phyloP scores from a whole-genome alignment of 2,329 filamentous ascomycete species.

The Penicillium sp. region DNA sequence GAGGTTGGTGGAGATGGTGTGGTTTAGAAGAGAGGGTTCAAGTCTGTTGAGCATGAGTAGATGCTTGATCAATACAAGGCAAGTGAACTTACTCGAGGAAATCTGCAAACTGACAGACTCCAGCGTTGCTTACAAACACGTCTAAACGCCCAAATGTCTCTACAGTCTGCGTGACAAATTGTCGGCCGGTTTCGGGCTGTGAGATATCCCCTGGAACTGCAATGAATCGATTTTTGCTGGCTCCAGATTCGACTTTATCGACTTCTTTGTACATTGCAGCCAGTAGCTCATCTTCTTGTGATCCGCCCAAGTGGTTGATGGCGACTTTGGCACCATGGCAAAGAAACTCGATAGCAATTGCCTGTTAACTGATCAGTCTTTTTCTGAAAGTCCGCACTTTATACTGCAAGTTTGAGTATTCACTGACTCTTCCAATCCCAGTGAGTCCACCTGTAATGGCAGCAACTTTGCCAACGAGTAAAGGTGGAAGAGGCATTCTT shows the following conservation, averaged over 20 bases:
- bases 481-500: conserved; percentile 35
- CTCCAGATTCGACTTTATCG: conserved; percentile 21
- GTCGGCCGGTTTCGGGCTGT: conserved; percentile 62
- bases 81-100: conserved; percentile 60
- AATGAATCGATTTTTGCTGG: conserved; percentile 46
- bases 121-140: conserved; percentile 82
- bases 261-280: conserved; percentile 29
- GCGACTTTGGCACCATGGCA: conserved; percentile 71
- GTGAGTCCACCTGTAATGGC: conserved; percentile 83
- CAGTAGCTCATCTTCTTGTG: conserved; percentile 28
- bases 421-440: conserved; percentile 63
- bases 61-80: neutral
- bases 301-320: conserved; percentile 66
- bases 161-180: conserved; percentile 63
- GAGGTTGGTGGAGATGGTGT: conserved; percentile 73
- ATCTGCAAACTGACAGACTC: conserved; percentile 80
- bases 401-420: neutral
- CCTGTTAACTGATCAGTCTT: conserved; percentile 32
- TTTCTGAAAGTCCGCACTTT: too few species aligned
- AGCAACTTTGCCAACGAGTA: conserved; percentile 69
- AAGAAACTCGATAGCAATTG: conserved; percentile 74
- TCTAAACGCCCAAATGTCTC: conserved; percentile 53
- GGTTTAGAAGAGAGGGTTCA: conserved; percentile 61
- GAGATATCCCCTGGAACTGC: conserved; percentile 72
- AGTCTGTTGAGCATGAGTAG: conserved; percentile 43